Base-by-base conservation (phyloP, 768 basidiomycete species). In the Phanerochaete sordida region DNA sequence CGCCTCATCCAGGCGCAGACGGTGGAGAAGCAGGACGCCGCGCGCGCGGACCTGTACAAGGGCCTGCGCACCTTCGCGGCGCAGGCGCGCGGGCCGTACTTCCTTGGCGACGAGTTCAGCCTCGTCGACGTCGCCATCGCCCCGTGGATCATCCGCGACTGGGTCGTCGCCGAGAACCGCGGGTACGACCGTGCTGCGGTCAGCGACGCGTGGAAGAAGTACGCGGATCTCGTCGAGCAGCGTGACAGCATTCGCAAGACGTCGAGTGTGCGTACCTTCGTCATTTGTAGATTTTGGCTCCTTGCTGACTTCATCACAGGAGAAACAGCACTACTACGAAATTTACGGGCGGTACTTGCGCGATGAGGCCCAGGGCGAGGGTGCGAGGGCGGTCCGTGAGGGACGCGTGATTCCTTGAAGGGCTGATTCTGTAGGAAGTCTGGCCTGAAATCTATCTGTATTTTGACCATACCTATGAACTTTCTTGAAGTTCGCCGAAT, bases 301-400 rank as follows among this genome's bases (percentile, higher is more conserved):
- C 35, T 11, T n/a, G 9, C 8, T 33, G 26, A 30, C 19, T 11
- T 31, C 5, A 9, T 7, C 13, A 54, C 57, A 77, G 77, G 75
- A 78, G 27, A 64, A 64, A 63, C 70, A 77, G 44, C 77, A 85
- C 65, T 76, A 79, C 48, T 69, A 71, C 3, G 76, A 75, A 49
- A 79, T 86, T 1, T 82, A 82, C 60, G 78, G 74, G 8, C 77
- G 84, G 3, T 87, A 84, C 67, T 72, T 87, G 43, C 76, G 77
- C 8, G 78, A 87, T 63, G 82, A 84, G 54, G 69, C 72, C 9
- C 66, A 69, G 62, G 70, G 70, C 56, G 66, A 67, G 51, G 67
- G 60, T 4, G 72, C 69, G 3, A 70, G 68, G 60, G 72, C 72
- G 1, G 67, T 66, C 30, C 56, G 69, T n/a, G 66, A 61, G 26